Evolutionary conservation across 75 land plant species (phyloP).

Genomic region (Sequoia sempervirens): DNA sequence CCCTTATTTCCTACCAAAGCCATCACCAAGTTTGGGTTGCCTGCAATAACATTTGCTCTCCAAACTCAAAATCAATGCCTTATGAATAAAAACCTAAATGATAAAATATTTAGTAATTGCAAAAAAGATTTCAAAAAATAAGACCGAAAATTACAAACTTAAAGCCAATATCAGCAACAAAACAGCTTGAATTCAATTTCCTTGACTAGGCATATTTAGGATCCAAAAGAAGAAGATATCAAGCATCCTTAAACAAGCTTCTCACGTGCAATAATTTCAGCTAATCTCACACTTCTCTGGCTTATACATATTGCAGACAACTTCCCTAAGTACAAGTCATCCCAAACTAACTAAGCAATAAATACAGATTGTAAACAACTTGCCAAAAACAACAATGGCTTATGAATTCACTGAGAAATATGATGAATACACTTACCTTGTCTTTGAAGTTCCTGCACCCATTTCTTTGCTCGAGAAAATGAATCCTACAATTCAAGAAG

Average conservation of each 20-base stretch:
- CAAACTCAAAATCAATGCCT: neutral
- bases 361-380: neutral
- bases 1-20: conserved; percentile 68
- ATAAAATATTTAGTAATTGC: neutral
- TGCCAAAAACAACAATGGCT: neutral
- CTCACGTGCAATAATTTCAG: neutral
- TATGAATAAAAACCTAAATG: neutral
- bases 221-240: neutral
- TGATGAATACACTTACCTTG: conserved; percentile 27
- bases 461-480: conserved; percentile 63
- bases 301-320: neutral
- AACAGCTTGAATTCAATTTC: neutral
- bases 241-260: neutral
- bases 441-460: conserved; percentile 71
- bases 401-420: neutral
- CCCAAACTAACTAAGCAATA: neutral
- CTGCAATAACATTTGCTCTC: conserved; percentile 20
- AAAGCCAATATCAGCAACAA: neutral
- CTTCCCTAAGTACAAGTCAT: neutral
- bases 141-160: neutral
- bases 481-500: conserved; percentile 48
- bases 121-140: neutral
- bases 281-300: neutral
- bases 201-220: neutral
- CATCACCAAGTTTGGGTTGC: conserved; percentile 65